Percentiles rank a stretch among this genome's conserved stretches.
phyloP scores from a whole-genome alignment of 345 rosid genomes.

The Toxicodendron radicans region DNA sequence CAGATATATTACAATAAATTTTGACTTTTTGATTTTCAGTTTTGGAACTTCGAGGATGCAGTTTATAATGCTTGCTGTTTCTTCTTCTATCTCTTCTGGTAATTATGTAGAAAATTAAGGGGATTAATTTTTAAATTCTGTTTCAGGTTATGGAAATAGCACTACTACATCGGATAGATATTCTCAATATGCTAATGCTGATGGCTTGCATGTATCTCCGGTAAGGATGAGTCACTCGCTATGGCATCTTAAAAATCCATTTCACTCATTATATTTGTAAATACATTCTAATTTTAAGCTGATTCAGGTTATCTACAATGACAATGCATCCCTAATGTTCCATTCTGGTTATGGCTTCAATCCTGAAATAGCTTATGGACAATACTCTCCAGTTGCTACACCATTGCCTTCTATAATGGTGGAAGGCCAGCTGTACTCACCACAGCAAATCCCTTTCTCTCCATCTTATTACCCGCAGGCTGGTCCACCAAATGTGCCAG shows the following conservation, averaged over 20 bases:
- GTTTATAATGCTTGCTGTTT: neutral
- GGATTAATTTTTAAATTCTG: neutral
- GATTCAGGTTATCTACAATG: slow-evolving; percentile 58
- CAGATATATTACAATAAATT: neutral
- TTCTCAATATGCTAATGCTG: slow-evolving; percentile 46
- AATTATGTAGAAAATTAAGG: neutral
- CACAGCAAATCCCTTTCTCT: slow-evolving; percentile 53
- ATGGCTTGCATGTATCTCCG: slow-evolving; percentile 54
- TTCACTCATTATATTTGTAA: neutral
- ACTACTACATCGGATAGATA: slow-evolving; percentile 49
- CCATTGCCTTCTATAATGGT: slow-evolving; percentile 52
- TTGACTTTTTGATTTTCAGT: neutral
- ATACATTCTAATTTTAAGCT: slow-evolving; percentile 8
- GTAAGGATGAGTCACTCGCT: slow-evolving; percentile 33
- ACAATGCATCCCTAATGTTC: slow-evolving; percentile 47
- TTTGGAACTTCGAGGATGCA: neutral
- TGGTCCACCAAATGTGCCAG: slow-evolving; percentile 37
- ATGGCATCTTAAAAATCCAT: neutral
- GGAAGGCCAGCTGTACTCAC: slow-evolving; percentile 52
- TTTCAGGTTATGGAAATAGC: slow-evolving; percentile 47
- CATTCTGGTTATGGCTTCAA: slow-evolving; percentile 54
- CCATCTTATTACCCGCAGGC: slow-evolving; percentile 44
- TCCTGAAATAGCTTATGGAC: slow-evolving; percentile 55
- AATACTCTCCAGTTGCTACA: slow-evolving; percentile 48
- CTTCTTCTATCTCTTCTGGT: neutral